A percentile compares a stretch with the other conserved stretches of the same genome.
These are phyloP conservation scores for Anastatica hierochuntica DNA, from an alignment of 345 rosid genomes.

Conservation along the genomic window DNA sequence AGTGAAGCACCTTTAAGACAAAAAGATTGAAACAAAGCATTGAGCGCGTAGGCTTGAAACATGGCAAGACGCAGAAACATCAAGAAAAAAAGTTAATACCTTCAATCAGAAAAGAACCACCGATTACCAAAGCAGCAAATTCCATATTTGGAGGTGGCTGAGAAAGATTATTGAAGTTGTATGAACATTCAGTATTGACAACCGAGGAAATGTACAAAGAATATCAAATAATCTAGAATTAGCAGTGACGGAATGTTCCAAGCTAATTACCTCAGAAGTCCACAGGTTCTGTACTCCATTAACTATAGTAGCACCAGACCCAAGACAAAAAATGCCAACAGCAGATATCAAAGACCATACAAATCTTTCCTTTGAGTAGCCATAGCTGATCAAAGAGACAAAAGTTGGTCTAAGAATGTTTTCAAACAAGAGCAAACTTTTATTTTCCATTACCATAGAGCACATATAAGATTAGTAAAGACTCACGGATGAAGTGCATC, in stretches of 20 bases:
- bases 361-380: slow-evolving; percentile 95
- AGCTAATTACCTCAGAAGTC: slow-evolving; percentile 50
- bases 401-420: slow-evolving; percentile 5
- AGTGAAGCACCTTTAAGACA: slow-evolving; percentile 75
- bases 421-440: too few relatives aligned
- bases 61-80: slow-evolving; percentile 1
- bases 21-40: not conserved
- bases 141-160: slow-evolving; percentile 80
- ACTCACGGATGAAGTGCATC: slow-evolving; percentile 98
- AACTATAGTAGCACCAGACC: slow-evolving; percentile 95
- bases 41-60: not conserved
- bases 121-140: slow-evolving; percentile 86
- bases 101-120: slow-evolving; percentile 90
- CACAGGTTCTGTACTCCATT: slow-evolving; percentile 89
- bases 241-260: not conserved
- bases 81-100: slow-evolving; percentile 31
- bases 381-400: slow-evolving; percentile 53
- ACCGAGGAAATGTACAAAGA: not conserved
- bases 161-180: slow-evolving; percentile 19
- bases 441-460: not conserved
- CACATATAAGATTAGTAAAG: not conserved
- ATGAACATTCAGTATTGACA: slow-evolving; percentile 2
- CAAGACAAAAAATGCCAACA: slow-evolving; percentile 98
- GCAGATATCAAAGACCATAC: slow-evolving; percentile 99
- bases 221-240: too few relatives aligned